Base-by-base conservation (phyloP, 2,329 filamentous ascomycete species). In the Aspergillus uvarum region DNA sequence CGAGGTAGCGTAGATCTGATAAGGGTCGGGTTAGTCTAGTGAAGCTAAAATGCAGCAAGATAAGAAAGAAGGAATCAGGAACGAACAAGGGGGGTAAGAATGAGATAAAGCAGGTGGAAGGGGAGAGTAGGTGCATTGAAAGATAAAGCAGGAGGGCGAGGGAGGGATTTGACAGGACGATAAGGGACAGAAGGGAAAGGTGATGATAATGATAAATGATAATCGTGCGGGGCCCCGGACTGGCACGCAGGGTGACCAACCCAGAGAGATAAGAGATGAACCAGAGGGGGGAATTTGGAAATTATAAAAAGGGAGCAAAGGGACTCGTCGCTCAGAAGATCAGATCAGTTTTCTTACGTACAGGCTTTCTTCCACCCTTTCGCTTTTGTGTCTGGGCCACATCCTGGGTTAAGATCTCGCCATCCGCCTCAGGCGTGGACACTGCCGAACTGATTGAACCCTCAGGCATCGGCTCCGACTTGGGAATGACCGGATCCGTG, bases 361-460 rank as follows among this genome's bases (percentile, higher is more conserved):
- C 95, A 73, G 95, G 95, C 82, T 98, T 99, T 73, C 95, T 89
- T 63, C 95, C 95, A 72, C 95, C 95, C 82, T 99, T 99, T 73
- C 95, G 88, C 83, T 99, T 99, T 74, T 93, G 92, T 53, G 76
- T 77, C 66, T 79, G 79, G 58, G 76, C 72, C n/a, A 75, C 71
- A 60, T 81, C 79, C 64, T 76, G 77, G 12, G 67, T 73, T 56
- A 76, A 67, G 35, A 70, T 67, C 61, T 76, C 73, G 55, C 73
- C 76, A 60, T 79, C 78, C 11, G 75, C 72, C 51, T 81, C 80
- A 12, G 79, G 79, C 2, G 78, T 79, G 48, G 80, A 82, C 53
- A 76, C 75, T n/a, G 73, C 70, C 29, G 77, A 79, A 62, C 76
- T 78, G 68, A 76, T 75, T 38, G 77, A 79, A 59, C 74, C 74